Base-by-base conservation (phyloP, 202 grass and related monocot species). In the Carex arenaria region DNA sequence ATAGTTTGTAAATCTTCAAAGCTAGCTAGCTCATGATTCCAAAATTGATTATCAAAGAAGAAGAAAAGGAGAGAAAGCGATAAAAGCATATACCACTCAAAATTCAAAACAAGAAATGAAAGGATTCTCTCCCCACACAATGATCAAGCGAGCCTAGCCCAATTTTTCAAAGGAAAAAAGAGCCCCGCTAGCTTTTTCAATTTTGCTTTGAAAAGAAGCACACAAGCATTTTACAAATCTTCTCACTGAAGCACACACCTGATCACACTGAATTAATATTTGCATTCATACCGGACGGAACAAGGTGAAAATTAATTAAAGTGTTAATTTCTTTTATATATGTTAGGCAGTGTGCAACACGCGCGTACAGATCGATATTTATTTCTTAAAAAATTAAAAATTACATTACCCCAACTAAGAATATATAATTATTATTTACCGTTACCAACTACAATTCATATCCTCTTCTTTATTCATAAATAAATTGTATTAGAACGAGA, bases 41-140 rank as follows among this genome's bases (percentile, higher is more conserved):
- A 76, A 67, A 70, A 82, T 72, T 79, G 87, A 87, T 92, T 79
- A 93, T 92, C 76, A 89, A 90, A 82, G 64, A 82, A 84, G 70
- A 52, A 56, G 32, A 32, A 72, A 76, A 87, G 78, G 89, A 88
- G 82, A 88, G 82, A 93, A 98, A 88, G 89, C 53, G 47, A 80
- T 80, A 78, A 90, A 88, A 91, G 89, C 95, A 98, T 95, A 95
- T 95, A 98, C 91, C 88, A 73, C 86, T 79, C 89, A 89, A 78
- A 92, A 92, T 93, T 93, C 89, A 86, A 72, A 98, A 90, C 69
- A 83, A 89, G 84, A 9, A 82, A 86, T 89, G 84, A 84, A 89
- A 18, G 60, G 79, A 86, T 83, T 80, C 79, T 75, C 87, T 83
- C 79, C 79, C 61, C 78, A 73, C 85, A 82, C 15, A 82, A 14